Conservation (phyloP, 805 yeast species). For the Saturnispora besseyi region DNA sequence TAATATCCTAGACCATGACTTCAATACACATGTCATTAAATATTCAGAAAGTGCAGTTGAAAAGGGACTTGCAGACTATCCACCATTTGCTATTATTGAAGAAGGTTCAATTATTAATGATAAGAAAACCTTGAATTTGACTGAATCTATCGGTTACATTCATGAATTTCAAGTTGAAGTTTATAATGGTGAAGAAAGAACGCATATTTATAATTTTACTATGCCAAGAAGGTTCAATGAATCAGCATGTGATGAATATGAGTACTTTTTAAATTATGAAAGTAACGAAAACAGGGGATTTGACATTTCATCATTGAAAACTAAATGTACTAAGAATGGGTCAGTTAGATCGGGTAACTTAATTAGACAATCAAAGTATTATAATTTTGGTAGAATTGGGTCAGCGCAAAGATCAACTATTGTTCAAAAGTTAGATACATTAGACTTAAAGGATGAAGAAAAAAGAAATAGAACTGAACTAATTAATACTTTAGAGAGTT, state of each 20-base stretch:
- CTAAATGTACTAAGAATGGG: conserved; percentile 17
- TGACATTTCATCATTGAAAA: conserved; percentile 34
- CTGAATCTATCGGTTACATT: conserved; percentile 1
- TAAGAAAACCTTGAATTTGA: conserved; percentile 6
- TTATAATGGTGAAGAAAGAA: conserved; percentile 18
- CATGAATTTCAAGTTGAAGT: conserved; percentile 29
- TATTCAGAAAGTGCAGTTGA: background rate
- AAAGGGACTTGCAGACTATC: background rate
- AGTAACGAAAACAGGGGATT: conserved; percentile 32
- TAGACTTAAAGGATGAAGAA: conserved; percentile 48
- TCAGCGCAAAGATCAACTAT: conserved; percentile 17
- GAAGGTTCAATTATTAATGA: conserved; percentile 6
- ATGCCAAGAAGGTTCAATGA: conserved; percentile 23
- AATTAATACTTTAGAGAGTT: conserved; percentile 60
- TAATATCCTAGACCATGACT: conserved; percentile 10
- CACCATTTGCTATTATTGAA: background rate
- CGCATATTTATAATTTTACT: conserved; percentile 15
- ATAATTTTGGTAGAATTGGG: conserved; percentile 41
- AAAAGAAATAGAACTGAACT: conserved; percentile 46
- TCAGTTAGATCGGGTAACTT: conserved; percentile 13
- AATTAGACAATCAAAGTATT: conserved; percentile 26
- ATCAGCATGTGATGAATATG: conserved; percentile 29
- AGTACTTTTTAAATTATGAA: conserved; percentile 19
- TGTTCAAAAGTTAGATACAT: conserved; percentile 34
- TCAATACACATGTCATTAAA: conserved; percentile 4